Evolutionary conservation across 75 land plant genomes (phyloP), one percentile per base, ranked within the genome.

Genomic region (Isoetes taiwanensis): DNA sequence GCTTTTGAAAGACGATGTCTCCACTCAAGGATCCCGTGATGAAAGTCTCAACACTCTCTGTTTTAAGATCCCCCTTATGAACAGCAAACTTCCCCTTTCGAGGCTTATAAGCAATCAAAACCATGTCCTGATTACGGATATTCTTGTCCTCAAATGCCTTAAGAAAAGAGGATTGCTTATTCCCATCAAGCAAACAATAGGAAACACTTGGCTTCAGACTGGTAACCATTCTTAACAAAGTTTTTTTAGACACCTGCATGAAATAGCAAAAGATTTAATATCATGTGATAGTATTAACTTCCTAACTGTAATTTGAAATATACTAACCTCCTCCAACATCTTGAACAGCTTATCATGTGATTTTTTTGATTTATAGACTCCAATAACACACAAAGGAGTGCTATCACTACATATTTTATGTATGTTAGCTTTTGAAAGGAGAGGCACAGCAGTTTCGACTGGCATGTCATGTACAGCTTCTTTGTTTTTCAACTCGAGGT

Each of bases 51-150:
- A 62, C 69, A 57, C 61, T 69, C 43, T 82, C 87, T 3, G 61
- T 12, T 2, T 70, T 83, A 5, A 78, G 21, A 20, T 72, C 76
- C 32, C 72, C 80, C 17, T 46, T 50, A 50, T 71, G 73, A 14
- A 66, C 35, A 2, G 88, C 73, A 64, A 56, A 86, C 69, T 72
- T 91, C 37, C 63, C 75, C 62, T 64, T 83, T n/a, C 75, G 76
- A 48, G 82, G 93, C 64, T 90, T 90, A 70, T 82, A 86, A 11
- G 97, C 97, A 17, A 91, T 46, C 74, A 91, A 57, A 35, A 83
- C 46, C 20, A 52, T 42, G 55, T 78, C 76, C 20, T 32, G 50
- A 41, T 69, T 59, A 52, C 71, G 69, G 48, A 71, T 70, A 19
- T 76, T 71, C 1, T 78, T 56, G 32, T 69, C 81, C 28, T 80